Percentiles rank a stretch among this genome's conserved stretches.
Evolutionary conservation across 2,329 filamentous ascomycete genomes (phyloP).

Genomic region (Teratosphaeria pseudoeucalypti): DNA sequence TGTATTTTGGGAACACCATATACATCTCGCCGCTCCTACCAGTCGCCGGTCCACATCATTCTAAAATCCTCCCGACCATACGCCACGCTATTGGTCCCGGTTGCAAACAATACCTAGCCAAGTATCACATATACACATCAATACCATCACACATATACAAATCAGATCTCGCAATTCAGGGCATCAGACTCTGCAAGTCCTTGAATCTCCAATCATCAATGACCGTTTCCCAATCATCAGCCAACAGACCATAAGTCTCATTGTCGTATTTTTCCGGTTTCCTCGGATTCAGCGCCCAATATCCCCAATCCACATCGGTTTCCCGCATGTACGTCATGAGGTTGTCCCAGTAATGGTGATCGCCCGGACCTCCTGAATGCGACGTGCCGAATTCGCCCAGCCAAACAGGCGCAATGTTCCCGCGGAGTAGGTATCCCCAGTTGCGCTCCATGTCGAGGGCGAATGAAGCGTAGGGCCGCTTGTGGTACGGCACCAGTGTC

Average conservation of each 20-base stretch:
- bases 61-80: not conserved
- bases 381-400: conserved; percentile 57
- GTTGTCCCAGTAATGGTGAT: conserved; percentile 56
- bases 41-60: not conserved
- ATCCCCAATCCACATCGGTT: conserved; percentile 43
- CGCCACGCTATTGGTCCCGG: not conserved
- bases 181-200: conserved; percentile 16
- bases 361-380: conserved; percentile 42
- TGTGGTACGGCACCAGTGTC: conserved; percentile 45
- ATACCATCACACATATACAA: not conserved
- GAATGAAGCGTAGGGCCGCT: conserved; percentile 53
- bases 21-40: not conserved
- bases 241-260: conserved; percentile 52
- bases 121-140: not conserved
- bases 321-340: conserved; percentile 52
- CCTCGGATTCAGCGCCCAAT: conserved; percentile 59
- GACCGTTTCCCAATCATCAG: conserved; percentile 52
- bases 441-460: conserved; percentile 51
- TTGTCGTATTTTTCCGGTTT: conserved; percentile 48
- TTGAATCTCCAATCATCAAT: conserved; percentile 17
- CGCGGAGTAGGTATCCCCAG: conserved; percentile 55
- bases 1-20: not conserved
- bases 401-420: conserved; percentile 53
- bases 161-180: not conserved
- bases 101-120: not conserved